These are phyloP conservation scores for Hypoxylon fragiforme DNA, from an alignment of 495 filamentous ascomycete species.

Conservation along the genomic window DNA sequence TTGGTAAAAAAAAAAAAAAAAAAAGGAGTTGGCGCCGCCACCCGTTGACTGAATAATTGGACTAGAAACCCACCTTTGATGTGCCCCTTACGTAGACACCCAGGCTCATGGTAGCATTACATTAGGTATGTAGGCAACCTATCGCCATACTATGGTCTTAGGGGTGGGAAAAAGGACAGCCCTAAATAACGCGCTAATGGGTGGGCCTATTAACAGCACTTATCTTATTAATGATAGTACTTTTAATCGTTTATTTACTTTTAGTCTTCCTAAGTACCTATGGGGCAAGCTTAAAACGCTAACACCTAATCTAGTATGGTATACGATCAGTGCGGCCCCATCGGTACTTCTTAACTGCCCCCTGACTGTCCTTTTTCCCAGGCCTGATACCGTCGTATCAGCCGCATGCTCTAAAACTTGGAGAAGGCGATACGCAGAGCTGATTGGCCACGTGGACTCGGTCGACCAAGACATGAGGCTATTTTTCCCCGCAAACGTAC, in stretches of 20 bases:
- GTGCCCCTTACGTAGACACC: conserved; percentile 2
- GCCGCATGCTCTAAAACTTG: conserved; percentile 24
- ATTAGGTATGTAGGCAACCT: no score
- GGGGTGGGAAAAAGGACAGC: no score
- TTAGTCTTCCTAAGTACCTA: background rate
- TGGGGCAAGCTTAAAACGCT: no score
- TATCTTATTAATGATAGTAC: background rate
- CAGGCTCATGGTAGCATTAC: background rate
- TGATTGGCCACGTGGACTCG: conserved; percentile 22
- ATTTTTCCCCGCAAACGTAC: conserved; percentile 37
- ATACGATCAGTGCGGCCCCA: no score
- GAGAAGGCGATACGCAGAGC: conserved; percentile 5
- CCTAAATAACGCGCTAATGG: no score
- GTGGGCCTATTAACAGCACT: no score
- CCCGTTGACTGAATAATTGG: background rate
- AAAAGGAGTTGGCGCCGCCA: background rate
- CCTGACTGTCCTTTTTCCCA: no score
- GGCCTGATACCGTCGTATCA: conserved; percentile 3
- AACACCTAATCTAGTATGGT: no score
- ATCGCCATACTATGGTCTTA: no score
- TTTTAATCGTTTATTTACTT: background rate
- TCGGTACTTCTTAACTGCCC: no score
- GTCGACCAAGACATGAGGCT: conserved; percentile 25
- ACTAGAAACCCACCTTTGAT: background rate
- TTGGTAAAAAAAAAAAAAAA: no score